Evolutionary conservation across 2,329 filamentous ascomycete genomes (phyloP).

Genomic region (Thyridium curvatum): DNA sequence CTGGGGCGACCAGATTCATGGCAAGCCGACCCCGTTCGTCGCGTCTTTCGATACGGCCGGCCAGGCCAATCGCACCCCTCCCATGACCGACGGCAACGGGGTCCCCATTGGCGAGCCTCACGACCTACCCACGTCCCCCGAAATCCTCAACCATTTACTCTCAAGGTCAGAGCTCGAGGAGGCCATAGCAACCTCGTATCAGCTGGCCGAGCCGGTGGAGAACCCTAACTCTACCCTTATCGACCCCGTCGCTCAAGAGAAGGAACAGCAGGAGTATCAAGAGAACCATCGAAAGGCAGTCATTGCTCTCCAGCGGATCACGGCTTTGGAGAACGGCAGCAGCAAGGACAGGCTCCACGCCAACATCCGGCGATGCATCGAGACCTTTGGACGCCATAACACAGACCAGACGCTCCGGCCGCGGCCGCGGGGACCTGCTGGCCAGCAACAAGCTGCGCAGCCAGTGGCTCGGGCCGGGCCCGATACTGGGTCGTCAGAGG

Average conservation of each 20-base stretch:
- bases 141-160: conserved; percentile 71
- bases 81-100: conserved; percentile 31
- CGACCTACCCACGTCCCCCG: conserved; percentile 37
- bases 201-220: conserved; percentile 54
- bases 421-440: conserved; percentile 35
- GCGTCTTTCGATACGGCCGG: conserved; percentile 69
- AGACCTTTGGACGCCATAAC: conserved; percentile 84
- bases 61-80: conserved; percentile 22
- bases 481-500: conserved; percentile 92
- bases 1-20: conserved; percentile 74
- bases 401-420: conserved; percentile 68
- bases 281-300: conserved; percentile 60
- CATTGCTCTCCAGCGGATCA: conserved; percentile 74
- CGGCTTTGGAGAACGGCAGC: conserved; percentile 69
- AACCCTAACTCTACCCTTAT: conserved; percentile 23
- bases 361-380: conserved; percentile 79
- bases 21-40: conserved; percentile 74
- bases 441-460: conserved; percentile 8
- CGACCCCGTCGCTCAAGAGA: conserved; percentile 29
- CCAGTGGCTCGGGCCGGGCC: conserved; percentile 62
- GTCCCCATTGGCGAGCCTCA: conserved; percentile 30
- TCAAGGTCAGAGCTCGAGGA: conserved; percentile 58
- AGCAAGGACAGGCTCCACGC: conserved; percentile 72
- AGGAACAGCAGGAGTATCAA: conserved; percentile 36
- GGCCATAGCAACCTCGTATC: conserved; percentile 61